Percentiles rank a stretch among this genome's conserved stretches.
phyloP scores from a whole-genome alignment of 441 rosid species.

The Melastoma candidum region DNA sequence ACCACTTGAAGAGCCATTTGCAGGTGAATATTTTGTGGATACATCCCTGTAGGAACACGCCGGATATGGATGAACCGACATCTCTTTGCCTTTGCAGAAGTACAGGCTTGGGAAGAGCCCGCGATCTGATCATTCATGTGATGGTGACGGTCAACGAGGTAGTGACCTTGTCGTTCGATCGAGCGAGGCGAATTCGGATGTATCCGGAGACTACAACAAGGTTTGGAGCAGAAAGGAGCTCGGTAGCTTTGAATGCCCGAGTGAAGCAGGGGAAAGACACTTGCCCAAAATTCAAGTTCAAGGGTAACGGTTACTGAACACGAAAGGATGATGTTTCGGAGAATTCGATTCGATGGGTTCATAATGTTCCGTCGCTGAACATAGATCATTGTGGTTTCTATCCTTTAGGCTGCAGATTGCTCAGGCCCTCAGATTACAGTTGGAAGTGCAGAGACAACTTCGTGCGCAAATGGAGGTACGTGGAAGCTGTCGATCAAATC shows the following conservation, averaged over 20 bases:
- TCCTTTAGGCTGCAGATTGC: conserved; percentile 59
- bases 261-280: conserved; percentile 19
- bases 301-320: conserved; percentile 42
- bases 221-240: conserved; percentile 29
- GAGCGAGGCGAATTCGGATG: neutral
- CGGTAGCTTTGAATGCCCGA: neutral
- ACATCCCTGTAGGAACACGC: too few species aligned
- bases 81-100: conserved; percentile 38
- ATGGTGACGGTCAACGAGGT: conserved; percentile 40
- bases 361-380: neutral
- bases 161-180: conserved; percentile 1
- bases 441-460: conserved; percentile 92
- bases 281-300: conserved; percentile 32
- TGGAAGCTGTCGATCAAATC: too few species aligned
- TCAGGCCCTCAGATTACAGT: conserved; percentile 78
- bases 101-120: conserved; percentile 82
- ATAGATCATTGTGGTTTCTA: conserved; percentile 13
- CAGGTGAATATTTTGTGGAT: conserved; percentile 37
- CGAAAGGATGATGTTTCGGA: conserved; percentile 2
- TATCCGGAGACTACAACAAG: conserved; percentile 50
- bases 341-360: conserved; percentile 4
- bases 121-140: conserved; percentile 28
- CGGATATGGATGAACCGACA: too few species aligned
- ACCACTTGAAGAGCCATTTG: conserved; percentile 98
- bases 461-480: conserved; percentile 84